phyloP scores from a whole-genome alignment of 1,284 basidiomycete genomes.

The Cryptococcus neoformans region DNA sequence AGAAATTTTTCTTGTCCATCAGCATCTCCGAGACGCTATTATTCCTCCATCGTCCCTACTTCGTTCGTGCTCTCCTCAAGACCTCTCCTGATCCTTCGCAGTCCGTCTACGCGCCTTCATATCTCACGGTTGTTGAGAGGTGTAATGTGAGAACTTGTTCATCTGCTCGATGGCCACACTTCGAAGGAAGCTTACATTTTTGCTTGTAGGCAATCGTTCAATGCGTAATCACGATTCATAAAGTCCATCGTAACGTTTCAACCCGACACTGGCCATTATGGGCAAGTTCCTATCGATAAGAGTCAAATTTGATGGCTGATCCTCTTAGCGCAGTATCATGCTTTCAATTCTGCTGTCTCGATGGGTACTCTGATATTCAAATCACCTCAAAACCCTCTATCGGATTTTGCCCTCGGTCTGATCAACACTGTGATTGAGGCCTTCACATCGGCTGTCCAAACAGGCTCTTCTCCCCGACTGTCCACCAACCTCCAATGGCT shows the following conservation, averaged over 20 bases:
- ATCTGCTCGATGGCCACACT: neutral
- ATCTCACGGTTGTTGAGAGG: slow-evolving; percentile 30
- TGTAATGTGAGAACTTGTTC: slow-evolving; percentile 20
- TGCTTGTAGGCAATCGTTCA: slow-evolving; percentile 22
- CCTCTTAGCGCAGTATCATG: slow-evolving; percentile 15
- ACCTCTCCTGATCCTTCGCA: slow-evolving; percentile 24
- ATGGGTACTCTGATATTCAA: slow-evolving; percentile 28
- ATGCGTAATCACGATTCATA: slow-evolving; percentile 20
- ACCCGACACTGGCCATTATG: slow-evolving; percentile 35
- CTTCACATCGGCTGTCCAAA: slow-evolving; percentile 19
- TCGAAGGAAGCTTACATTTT: neutral
- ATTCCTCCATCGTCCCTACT: slow-evolving; percentile 32
- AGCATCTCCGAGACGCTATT: slow-evolving; percentile 28
- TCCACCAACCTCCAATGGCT: slow-evolving; percentile 29
- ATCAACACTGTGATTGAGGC: slow-evolving; percentile 23
- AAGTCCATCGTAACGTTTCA: slow-evolving; percentile 20
- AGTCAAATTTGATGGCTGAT: too few relatives aligned
- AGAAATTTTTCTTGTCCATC: slow-evolving; percentile 22
- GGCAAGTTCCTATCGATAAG: too few relatives aligned
- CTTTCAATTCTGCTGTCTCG: slow-evolving; percentile 33
- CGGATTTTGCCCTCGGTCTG: slow-evolving; percentile 21
- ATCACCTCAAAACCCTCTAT: slow-evolving; percentile 22
- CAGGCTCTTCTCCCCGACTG: slow-evolving; percentile 15
- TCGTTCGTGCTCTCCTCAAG: slow-evolving; percentile 31
- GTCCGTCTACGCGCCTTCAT: slow-evolving; percentile 25